Evolutionary conservation across 805 yeast genomes (phyloP).

Genomic region (Yarrowia sp.): DNA sequence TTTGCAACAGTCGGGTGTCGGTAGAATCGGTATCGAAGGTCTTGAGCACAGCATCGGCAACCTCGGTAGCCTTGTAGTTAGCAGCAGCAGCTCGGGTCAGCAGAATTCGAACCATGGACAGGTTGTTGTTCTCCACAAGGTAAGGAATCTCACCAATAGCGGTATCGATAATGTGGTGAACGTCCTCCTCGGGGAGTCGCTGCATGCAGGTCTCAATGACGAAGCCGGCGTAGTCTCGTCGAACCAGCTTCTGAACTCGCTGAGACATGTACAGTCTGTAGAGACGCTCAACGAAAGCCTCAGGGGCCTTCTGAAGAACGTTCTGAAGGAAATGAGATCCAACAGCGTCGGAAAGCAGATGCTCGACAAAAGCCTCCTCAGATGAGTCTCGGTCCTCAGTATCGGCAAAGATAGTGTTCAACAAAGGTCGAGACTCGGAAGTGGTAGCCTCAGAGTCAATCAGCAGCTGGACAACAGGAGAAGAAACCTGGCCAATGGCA

Average conservation of each 20-base stretch:
- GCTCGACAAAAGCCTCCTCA: constrained; percentile 67
- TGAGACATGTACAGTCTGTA: constrained; percentile 70
- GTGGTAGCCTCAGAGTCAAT: constrained; percentile 79
- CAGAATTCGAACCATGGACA: constrained; percentile 30
- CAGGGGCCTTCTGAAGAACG: constrained; percentile 61
- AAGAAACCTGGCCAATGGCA: constrained; percentile 75
- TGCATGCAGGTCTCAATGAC: constrained; percentile 69
- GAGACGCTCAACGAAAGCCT: constrained; percentile 67
- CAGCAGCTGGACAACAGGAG: constrained; percentile 80
- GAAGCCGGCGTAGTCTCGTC: constrained; percentile 80
- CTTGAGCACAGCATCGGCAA: constrained; percentile 29
- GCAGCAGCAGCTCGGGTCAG: constrained; percentile 29
- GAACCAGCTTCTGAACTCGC: constrained; percentile 68
- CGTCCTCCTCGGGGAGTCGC: constrained; percentile 62
- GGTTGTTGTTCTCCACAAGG: constrained; percentile 35
- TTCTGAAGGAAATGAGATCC: constrained; percentile 90
- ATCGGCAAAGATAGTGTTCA: constrained; percentile 63
- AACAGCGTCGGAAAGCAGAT: constrained; percentile 78
- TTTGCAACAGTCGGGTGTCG: constrained; percentile 57
- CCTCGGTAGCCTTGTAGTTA: constrained; percentile 29
- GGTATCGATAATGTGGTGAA: constrained; percentile 41
- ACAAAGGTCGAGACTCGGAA: constrained; percentile 50
- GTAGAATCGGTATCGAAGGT: constrained; percentile 36
- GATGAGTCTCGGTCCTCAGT: constrained; percentile 46
- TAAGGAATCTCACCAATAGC: constrained; percentile 31